These are phyloP conservation scores for Bipolaris sorokiniana DNA, from an alignment of 2,329 filamentous ascomycete genomes.

Conservation along the genomic window DNA sequence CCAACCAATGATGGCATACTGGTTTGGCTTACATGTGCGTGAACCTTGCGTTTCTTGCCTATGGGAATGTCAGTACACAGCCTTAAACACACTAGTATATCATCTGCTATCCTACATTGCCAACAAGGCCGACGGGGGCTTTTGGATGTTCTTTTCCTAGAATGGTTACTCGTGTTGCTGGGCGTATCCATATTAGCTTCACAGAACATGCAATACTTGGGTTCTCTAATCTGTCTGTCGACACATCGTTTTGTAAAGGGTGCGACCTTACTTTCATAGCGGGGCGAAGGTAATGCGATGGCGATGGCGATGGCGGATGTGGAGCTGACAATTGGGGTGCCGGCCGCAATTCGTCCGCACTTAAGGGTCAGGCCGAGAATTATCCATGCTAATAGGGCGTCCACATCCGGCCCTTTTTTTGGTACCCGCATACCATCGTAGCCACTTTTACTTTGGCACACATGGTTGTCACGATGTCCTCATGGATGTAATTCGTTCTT, in stretches of 20 bases:
- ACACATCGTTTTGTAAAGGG: constrained; percentile 27
- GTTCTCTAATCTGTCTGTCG: constrained; percentile 14
- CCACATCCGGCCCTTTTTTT: constrained; percentile 1
- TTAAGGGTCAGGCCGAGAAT: constrained; percentile 11
- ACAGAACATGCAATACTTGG: not conserved
- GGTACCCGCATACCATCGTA: not conserved
- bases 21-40: constrained; percentile 20
- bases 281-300: constrained; percentile 35
- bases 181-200: constrained; percentile 27
- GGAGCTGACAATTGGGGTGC: constrained; percentile 26
- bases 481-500: not conserved
- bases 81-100: not conserved
- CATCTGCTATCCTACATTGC: constrained; percentile 40
- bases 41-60: constrained; percentile 44
- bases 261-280: constrained; percentile 43
- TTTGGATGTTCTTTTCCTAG: constrained; percentile 36
- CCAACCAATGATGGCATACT: constrained; percentile 20
- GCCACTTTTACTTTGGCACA: not conserved
- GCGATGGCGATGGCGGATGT: constrained; percentile 37
- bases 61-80: constrained; percentile 18
- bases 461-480: not conserved
- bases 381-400: constrained; percentile 10
- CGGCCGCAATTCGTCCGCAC: constrained; percentile 42
- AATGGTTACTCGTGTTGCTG: constrained; percentile 22
- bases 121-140: constrained; percentile 40